Percentiles rank a stretch among this genome's conserved stretches.
phyloP scores from a whole-genome alignment of 257 asterid species.

The Lavandula angustifolia region DNA sequence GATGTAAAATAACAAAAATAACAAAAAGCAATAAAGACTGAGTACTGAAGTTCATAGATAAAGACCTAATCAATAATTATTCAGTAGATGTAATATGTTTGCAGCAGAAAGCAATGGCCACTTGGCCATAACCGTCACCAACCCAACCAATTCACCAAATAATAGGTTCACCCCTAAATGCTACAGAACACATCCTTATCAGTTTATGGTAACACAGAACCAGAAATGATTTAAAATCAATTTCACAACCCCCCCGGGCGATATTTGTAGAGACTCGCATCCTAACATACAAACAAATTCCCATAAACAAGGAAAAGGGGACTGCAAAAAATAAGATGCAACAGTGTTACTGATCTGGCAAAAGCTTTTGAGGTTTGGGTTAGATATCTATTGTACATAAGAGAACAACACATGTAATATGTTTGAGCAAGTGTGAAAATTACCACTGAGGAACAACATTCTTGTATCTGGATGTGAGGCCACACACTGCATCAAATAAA shows the following conservation, averaged over 20 bases:
- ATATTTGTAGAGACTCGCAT: background rate
- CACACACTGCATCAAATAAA: slow-evolving; percentile 72
- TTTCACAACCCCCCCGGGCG: too few relatives aligned
- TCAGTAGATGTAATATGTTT: background rate
- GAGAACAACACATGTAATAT: background rate
- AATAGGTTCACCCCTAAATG: background rate
- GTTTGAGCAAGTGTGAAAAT: slow-evolving; percentile 18
- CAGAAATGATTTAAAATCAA: too few relatives aligned
- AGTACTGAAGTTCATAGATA: slow-evolving; percentile 15
- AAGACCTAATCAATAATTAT: slow-evolving; percentile 19
- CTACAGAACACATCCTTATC: slow-evolving; percentile 1
- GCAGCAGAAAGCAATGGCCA: slow-evolving; percentile 4
- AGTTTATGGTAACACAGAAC: slow-evolving; percentile 8
- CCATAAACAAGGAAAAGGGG: background rate
- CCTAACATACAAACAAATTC: background rate
- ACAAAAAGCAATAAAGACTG: background rate
- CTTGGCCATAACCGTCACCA: slow-evolving; percentile 1
- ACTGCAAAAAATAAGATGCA: background rate
- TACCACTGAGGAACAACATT: slow-evolving; percentile 84
- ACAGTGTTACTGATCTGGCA: background rate
- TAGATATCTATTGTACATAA: background rate
- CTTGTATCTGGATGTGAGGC: slow-evolving; percentile 94
- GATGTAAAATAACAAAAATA: background rate
- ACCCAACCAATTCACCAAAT: background rate
- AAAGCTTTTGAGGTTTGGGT: background rate